A percentile compares a stretch with the other conserved stretches of the same genome.
phyloP scores from a whole-genome alignment of 345 rosid species.

The Pugionium cornutum region DNA sequence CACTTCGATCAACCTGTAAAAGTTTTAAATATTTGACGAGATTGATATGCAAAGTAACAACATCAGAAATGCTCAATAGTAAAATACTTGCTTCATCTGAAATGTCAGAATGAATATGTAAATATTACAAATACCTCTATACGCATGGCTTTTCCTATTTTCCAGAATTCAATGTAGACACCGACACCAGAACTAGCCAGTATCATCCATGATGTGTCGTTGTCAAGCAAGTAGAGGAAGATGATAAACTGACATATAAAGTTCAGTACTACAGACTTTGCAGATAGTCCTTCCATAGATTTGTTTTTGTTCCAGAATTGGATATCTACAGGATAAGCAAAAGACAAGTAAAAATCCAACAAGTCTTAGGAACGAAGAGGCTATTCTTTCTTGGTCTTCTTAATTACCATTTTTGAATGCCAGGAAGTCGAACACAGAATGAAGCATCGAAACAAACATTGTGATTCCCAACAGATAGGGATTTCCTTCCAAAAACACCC shows the following conservation, averaged over 20 bases:
- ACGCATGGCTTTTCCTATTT: slow-evolving; percentile 99
- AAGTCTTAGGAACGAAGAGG: slow-evolving; percentile 1
- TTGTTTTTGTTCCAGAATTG: slow-evolving; percentile 99
- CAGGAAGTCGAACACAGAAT: slow-evolving; percentile 87
- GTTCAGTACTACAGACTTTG: slow-evolving; percentile 92
- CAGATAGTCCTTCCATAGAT: slow-evolving; percentile 99
- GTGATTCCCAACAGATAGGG: slow-evolving; percentile 92
- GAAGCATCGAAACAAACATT: slow-evolving; percentile 87
- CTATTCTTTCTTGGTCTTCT: background rate
- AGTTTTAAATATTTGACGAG: slow-evolving; percentile 15
- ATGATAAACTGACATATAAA: slow-evolving; percentile 88
- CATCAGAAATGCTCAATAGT: background rate
- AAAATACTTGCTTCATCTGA: too few relatives aligned
- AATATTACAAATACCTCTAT: slow-evolving; percentile 63
- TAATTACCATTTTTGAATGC: slow-evolving; percentile 90
- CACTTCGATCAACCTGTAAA: slow-evolving; percentile 82
- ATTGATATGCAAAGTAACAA: slow-evolving; percentile 11
- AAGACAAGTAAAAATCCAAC: slow-evolving; percentile 22
- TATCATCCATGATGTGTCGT: slow-evolving; percentile 99
- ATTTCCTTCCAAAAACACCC: slow-evolving; percentile 98
- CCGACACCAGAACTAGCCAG: slow-evolving; percentile 96
- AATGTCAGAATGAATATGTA: background rate
- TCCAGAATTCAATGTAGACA: slow-evolving; percentile 97
- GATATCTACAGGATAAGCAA: slow-evolving; percentile 61
- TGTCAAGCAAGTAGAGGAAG: slow-evolving; percentile 94